A percentile compares a stretch with the other conserved stretches of the same genome.
Conservation (phyloP, 2,329 filamentous ascomycete genomes). For the Monosporascus sp. region DNA sequence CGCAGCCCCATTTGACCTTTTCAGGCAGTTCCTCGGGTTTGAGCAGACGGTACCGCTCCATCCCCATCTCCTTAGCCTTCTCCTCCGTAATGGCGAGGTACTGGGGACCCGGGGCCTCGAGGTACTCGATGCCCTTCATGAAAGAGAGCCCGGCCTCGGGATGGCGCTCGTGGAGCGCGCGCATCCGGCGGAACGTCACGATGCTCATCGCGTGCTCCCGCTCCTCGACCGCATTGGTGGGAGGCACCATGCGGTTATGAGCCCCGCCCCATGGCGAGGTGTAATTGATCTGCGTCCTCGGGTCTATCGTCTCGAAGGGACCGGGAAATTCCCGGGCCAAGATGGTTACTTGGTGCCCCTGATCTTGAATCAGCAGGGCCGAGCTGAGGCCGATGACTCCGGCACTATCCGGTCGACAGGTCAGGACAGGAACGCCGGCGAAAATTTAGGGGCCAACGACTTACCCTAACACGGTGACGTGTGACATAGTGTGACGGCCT, state of each 20-base stretch:
- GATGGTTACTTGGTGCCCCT: slow-evolving; percentile 35
- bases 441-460: background rate
- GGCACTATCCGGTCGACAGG: slow-evolving; percentile 31
- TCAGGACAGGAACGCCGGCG: background rate
- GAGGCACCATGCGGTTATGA: slow-evolving; percentile 48
- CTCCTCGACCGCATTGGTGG: slow-evolving; percentile 24
- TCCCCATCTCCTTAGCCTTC: slow-evolving; percentile 25
- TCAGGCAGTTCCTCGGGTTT: slow-evolving; percentile 33
- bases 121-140: slow-evolving; percentile 44
- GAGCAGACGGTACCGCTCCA: slow-evolving; percentile 34
- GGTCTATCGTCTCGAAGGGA: slow-evolving; percentile 40
- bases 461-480: slow-evolving; percentile 23
- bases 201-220: slow-evolving; percentile 39
- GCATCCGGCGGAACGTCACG: slow-evolving; percentile 38
- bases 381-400: slow-evolving; percentile 47
- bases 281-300: slow-evolving; percentile 39
- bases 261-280: slow-evolving; percentile 54
- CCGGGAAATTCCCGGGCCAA: slow-evolving; percentile 41
- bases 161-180: slow-evolving; percentile 19
- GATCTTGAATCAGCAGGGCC: slow-evolving; percentile 39
- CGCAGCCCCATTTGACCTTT: slow-evolving; percentile 38
- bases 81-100: slow-evolving; percentile 33
- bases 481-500: slow-evolving; percentile 10
- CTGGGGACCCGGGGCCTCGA: slow-evolving; percentile 37
- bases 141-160: slow-evolving; percentile 43